phyloP scores from a whole-genome alignment of 805 yeast species.

The Kluyveromyces aestuarii region DNA sequence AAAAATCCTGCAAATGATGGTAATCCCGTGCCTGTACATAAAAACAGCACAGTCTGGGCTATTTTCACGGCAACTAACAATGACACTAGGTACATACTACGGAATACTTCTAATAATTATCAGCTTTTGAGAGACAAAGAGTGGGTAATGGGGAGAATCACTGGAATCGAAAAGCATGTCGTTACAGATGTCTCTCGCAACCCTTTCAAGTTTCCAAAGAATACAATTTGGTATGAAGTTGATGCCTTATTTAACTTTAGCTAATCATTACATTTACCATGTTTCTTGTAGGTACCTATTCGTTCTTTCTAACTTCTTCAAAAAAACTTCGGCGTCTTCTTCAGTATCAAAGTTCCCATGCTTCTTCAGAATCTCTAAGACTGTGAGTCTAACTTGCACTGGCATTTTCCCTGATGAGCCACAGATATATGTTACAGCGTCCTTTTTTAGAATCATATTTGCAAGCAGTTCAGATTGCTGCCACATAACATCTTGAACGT shows the following conservation, averaged over 20 bases:
- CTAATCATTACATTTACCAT: constrained; percentile 42
- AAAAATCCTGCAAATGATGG: not conserved
- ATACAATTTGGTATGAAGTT: constrained; percentile 55
- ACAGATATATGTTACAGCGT: constrained; percentile 71
- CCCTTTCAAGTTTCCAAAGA: constrained; percentile 58
- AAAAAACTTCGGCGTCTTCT: constrained; percentile 40
- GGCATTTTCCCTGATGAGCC: constrained; percentile 97
- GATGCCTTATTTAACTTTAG: constrained; percentile 32
- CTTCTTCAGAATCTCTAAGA: constrained; percentile 51
- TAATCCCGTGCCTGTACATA: not conserved
- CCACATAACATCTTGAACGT: constrained; percentile 72
- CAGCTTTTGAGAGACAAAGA: constrained; percentile 42
- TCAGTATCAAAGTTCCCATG: constrained; percentile 31
- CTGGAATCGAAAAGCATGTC: constrained; percentile 42
- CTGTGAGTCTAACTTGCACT: constrained; percentile 69
- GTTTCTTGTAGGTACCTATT: constrained; percentile 80
- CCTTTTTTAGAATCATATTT: constrained; percentile 41
- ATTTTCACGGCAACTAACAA: constrained; percentile 74
- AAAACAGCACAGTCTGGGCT: constrained; percentile 62
- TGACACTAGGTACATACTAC: constrained; percentile 73
- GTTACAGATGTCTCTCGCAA: constrained; percentile 42
- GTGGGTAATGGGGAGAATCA: constrained; percentile 74
- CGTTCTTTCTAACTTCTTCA: constrained; percentile 50
- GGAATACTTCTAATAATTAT: constrained; percentile 27
- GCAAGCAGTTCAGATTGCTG: constrained; percentile 39